phyloP scores from a whole-genome alignment of 257 asterid species.

The Solanum pimpinellifolium region DNA sequence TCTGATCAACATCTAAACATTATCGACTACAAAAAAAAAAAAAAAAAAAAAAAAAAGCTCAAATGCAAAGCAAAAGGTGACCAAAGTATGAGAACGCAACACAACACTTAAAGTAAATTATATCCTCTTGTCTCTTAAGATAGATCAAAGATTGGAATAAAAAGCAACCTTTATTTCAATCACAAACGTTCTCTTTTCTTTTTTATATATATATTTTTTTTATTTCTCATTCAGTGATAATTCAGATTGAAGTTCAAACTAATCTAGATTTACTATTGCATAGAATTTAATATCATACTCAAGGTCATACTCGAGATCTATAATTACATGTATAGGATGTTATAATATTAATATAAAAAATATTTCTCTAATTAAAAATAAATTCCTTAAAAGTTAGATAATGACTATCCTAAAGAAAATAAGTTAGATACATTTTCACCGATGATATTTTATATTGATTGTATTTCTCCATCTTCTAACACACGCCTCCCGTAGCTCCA shows the following conservation, averaged over 20 bases:
- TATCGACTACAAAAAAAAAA: not conserved
- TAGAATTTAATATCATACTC: too few relatives aligned
- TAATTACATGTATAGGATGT: not conserved
- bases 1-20: not conserved
- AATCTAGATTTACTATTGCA: too few relatives aligned
- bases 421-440: too few relatives aligned
- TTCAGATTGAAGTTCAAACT: too few relatives aligned
- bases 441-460: too few relatives aligned
- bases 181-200: not conserved
- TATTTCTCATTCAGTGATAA: too few relatives aligned
- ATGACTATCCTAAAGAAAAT: not conserved
- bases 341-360: not conserved
- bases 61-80: not conserved
- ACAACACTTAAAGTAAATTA: not conserved
- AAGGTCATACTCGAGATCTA: fast-evolving
- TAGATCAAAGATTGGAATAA: not conserved
- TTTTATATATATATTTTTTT: fast-evolving
- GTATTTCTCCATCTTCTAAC: too few relatives aligned
- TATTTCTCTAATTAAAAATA: too few relatives aligned
- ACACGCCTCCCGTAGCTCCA: too few relatives aligned
- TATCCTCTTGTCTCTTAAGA: not conserved
- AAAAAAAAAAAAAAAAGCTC: not conserved
- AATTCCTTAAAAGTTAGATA: too few relatives aligned
- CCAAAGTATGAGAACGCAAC: not conserved
- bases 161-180: not conserved